A percentile compares a stretch with the other conserved stretches of the same genome.
Conservation (phyloP, 768 basidiomycete genomes). For the Mycena filopes region DNA sequence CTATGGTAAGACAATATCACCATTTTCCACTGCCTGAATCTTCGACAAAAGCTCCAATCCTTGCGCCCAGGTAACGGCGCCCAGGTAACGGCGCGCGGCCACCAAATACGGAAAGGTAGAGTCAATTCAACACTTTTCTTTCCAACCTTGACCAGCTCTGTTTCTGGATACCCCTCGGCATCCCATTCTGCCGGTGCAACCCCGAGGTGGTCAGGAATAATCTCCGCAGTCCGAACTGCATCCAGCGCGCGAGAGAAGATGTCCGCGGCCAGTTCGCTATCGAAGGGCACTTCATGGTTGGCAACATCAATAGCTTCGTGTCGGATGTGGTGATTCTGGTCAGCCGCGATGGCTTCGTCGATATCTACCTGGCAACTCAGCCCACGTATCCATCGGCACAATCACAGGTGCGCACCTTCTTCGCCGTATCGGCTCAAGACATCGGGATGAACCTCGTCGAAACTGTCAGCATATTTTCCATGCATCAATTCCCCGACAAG, state of each 20-base stretch:
- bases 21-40: constrained; percentile 15
- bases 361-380: too few species aligned
- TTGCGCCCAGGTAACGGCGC: constrained; percentile 12
- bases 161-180: neutral
- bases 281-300: neutral
- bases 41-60: constrained; percentile 5
- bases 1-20: constrained; percentile 11
- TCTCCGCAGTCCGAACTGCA: neutral
- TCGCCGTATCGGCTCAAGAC: constrained; percentile 18
- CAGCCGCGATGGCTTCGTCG: neutral
- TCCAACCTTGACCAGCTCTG: neutral
- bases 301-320: constrained; percentile 13
- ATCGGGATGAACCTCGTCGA: constrained; percentile 16
- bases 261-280: neutral
- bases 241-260: neutral
- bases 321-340: constrained; percentile 6
- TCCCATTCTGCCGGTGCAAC: constrained; percentile 7
- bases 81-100: constrained; percentile 10
- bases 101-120: constrained; percentile 1
- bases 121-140: neutral
- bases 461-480: constrained; percentile 23
- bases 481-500: constrained; percentile 20
- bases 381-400: too few species aligned
- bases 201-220: neutral
- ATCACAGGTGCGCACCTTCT: neutral